Percentiles rank a stretch among this genome's conserved stretches.
Evolutionary conservation across 257 asterid species (phyloP).

Genomic region (Rauvolfia tetraphylla): DNA sequence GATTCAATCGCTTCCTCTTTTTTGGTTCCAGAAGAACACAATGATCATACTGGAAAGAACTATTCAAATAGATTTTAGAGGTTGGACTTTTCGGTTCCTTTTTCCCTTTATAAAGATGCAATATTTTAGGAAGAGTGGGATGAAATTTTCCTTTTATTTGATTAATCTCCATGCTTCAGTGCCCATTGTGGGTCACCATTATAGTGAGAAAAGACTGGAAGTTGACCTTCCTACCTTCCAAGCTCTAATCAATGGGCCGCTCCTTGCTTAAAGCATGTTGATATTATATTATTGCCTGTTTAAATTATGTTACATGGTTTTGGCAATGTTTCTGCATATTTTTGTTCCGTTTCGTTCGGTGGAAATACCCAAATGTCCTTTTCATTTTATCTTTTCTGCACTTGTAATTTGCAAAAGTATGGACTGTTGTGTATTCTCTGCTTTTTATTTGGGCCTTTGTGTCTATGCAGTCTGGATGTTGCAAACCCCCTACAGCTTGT

Average conservation of each 20-base stretch:
- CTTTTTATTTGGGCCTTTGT: neutral
- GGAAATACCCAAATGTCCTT: neutral
- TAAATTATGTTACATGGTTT: neutral
- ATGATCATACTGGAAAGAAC: neutral
- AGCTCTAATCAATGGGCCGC: constrained; percentile 10
- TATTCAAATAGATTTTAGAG: too few species aligned
- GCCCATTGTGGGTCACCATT: constrained; percentile 10
- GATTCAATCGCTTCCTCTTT: neutral
- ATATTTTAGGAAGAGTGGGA: neutral
- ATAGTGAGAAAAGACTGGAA: constrained; percentile 1
- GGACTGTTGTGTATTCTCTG: neutral
- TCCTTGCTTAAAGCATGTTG: neutral
- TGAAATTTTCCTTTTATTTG: neutral
- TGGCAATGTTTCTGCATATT: neutral
- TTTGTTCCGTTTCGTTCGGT: neutral
- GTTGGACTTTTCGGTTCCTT: neutral
- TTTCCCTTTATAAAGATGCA: neutral
- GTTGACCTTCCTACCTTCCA: neutral
- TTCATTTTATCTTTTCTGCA: neutral
- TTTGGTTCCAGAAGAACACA: neutral
- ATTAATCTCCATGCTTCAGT: constrained; percentile 1
- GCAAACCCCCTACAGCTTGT: constrained; percentile 89
- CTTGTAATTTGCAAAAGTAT: neutral
- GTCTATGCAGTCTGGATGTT: constrained; percentile 73
- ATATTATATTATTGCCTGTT: neutral